A percentile compares a stretch with the other conserved stretches of the same genome.
These are phyloP conservation scores for Dovyalis caffra DNA, from an alignment of 345 rosid genomes.

Conservation along the genomic window DNA sequence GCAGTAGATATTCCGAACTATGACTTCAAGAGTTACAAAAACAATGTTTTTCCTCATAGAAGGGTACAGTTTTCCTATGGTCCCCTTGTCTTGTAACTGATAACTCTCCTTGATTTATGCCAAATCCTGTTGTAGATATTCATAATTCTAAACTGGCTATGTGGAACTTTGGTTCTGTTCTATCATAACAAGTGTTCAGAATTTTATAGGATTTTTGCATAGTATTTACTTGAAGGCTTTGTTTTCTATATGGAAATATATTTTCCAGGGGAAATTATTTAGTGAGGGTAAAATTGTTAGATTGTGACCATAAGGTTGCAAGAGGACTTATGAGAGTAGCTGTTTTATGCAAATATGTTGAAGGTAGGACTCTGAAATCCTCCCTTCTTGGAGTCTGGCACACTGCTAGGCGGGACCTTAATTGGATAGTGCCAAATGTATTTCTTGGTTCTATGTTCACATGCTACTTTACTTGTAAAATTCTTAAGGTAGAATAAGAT, in stretches of 20 bases:
- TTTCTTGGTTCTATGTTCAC: too few species aligned
- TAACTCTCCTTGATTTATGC: background rate
- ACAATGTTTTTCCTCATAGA: conserved; percentile 29
- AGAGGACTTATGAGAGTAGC: background rate
- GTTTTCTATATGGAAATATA: background rate
- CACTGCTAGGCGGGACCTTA: background rate
- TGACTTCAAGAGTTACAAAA: conserved; percentile 78
- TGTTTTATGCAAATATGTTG: background rate
- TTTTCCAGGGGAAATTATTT: background rate
- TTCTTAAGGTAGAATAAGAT: too few species aligned
- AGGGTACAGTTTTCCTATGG: conserved; percentile 23
- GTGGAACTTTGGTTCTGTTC: background rate
- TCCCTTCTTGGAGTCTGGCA: background rate
- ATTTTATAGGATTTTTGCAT: background rate
- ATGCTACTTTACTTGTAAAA: too few species aligned
- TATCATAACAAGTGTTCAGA: background rate
- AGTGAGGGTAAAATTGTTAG: background rate
- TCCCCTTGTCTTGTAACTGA: background rate
- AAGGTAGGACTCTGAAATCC: background rate
- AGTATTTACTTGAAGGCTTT: background rate
- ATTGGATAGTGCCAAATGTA: background rate
- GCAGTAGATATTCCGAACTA: conserved; percentile 96
- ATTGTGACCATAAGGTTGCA: background rate
- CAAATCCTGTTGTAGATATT: background rate
- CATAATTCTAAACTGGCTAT: background rate